Evolutionary conservation across 2,329 filamentous ascomycete species (phyloP), one percentile per base, ranked within the genome.

Genomic region (Neurospora sp.): DNA sequence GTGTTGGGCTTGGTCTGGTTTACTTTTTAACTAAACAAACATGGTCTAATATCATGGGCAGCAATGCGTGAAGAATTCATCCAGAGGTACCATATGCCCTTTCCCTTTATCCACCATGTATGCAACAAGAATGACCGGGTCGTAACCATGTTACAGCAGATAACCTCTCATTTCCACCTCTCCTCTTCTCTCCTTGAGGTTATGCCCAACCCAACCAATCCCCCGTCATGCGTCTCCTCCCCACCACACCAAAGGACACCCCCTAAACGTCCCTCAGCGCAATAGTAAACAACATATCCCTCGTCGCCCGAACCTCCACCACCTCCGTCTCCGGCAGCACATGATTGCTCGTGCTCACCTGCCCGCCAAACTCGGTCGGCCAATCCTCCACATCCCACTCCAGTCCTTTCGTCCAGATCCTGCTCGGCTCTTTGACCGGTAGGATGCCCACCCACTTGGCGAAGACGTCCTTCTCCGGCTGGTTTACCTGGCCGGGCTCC

Each of bases 301-400:
- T 86, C 39, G 84, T 86, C 33, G 89, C 89, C 76, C 86, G 80
- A 42, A 95, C 81, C 73, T 87, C 84, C 28, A 93, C 85, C 4
- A 88, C 84, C 67, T 85, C 83, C 4, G 85, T 87, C 66, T 82
- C 82, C 0, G 85, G 85, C 71, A 85, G 74, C 36, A 94, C 87
- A 76, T 93, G 90, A 79, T 96, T 96, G 79, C 92, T 96, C 70
- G 92, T 95, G 78, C 91, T 94, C 71, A 95, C 77, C 74, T 86
- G 85, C 0, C 89, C 90, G 8, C 91, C 91, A 77, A 96, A 91
- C 76, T 87, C 84, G 0, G 91, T 97, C 73, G 86, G 81, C 93
- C 95, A 97, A 71, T 93, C 83, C 71, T 84, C 78, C 1, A 99
- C 92, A 80, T 99, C 93, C 96, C 96, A 99, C 78, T 97, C 90